Base-by-base conservation (phyloP, 2,329 filamentous ascomycete genomes). In the Alternaria solani region DNA sequence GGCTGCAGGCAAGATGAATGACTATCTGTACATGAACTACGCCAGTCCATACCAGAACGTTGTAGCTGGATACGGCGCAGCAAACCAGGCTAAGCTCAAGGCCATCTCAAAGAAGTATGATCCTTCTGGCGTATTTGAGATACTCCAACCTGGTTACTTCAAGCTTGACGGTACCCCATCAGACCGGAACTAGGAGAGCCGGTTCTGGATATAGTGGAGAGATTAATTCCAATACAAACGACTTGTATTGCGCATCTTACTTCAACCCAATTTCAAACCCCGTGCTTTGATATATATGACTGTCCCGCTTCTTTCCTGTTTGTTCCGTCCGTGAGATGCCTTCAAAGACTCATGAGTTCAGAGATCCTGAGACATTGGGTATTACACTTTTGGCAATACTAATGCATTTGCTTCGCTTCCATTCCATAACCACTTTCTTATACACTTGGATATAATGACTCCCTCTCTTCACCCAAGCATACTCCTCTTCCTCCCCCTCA, bases 401-500 rank as follows among this genome's bases (percentile, higher is more conserved):
- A 42, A 25, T 7, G 11, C 11, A 41, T 23, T 5, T 6, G 18
- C 39, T 41, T 6, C 2, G 8, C 14, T 23, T 9, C 3, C 3
- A 39, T 39, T 39, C 36, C 36, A 20, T 39, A 7, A 39, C 18
- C 36, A 2, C n/a, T 39, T 39, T 7, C 38, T 41, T 3, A 41
- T 23, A 12, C 16, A 14, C 2, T 3, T 9, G 18, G 18, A 23
- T 18, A 41, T 2, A 4, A 7, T 41, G 9, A 41, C 38, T 23
- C 1, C 38, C 6, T 2, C 4, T 6, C 14, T 3, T 65, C 63
- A 98, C 28, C 95, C 95, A 68, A 99, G 78, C 95, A 99, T 99
- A 78, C 93, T 98, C 79, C 93, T 90, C 87, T 99, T 99, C 76
- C 95, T 86, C 4, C 95, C 95, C 77, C 95, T 89, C 89, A 97